These are phyloP conservation scores for Aspergillus calidoustus DNA, from an alignment of 2,329 filamentous ascomycete species.

Conservation along the genomic window DNA sequence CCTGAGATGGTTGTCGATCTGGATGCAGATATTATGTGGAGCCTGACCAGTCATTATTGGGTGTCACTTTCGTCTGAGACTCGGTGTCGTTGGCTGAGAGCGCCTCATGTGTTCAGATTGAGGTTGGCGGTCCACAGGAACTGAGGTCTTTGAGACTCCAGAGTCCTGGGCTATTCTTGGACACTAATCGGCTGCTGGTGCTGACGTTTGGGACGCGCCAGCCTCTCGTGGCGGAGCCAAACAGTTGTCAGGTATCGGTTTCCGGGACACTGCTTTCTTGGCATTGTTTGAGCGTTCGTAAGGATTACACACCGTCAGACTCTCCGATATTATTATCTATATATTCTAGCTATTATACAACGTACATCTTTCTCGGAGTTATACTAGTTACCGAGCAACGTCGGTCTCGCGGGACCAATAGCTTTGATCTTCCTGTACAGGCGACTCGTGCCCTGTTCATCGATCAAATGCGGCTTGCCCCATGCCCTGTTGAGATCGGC, in stretches of 20 bases:
- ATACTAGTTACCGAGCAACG: not conserved
- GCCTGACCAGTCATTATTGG: slow-evolving; percentile 7
- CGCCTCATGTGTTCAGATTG: not conserved
- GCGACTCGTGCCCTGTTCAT: slow-evolving; percentile 26
- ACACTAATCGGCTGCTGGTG: slow-evolving; percentile 8
- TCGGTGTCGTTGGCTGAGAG: not conserved
- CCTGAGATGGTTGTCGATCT: slow-evolving; percentile 10
- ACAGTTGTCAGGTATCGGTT: not conserved
- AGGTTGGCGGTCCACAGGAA: not conserved
- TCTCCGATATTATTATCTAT: not conserved
- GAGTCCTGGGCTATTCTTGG: slow-evolving; percentile 18
- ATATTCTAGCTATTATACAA: not conserved
- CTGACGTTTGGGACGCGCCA: slow-evolving; percentile 20
- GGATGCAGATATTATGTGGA: slow-evolving; percentile 10
- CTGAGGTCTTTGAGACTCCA: not conserved
- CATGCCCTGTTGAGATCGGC: slow-evolving; percentile 41
- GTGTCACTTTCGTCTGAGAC: slow-evolving; percentile 9
- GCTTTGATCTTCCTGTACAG: slow-evolving; percentile 25
- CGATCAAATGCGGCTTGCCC: slow-evolving; percentile 37
- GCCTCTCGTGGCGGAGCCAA: slow-evolving; percentile 17
- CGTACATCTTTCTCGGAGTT: not conserved
- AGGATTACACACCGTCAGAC: not conserved
- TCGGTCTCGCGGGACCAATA: not conserved
- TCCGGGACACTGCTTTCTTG: slow-evolving; percentile 13
- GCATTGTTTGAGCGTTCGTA: not conserved